Evolutionary conservation across 192 early-diverging fungal species (phyloP), one percentile per base, ranked within the genome.

Genomic region (Dimargaris xerosporica): DNA sequence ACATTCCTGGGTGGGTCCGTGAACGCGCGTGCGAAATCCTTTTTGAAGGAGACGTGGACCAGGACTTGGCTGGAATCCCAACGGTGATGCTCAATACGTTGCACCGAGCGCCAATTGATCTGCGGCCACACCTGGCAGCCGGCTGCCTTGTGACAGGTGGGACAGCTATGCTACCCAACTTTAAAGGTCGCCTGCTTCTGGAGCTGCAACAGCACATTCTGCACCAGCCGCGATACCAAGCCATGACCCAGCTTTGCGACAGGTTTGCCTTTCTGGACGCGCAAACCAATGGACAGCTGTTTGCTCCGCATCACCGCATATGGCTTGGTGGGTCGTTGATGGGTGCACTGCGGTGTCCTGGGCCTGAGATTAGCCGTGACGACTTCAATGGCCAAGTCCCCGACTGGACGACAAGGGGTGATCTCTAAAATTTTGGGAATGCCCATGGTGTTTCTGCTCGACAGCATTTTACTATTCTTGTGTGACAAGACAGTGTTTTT

Each of bases 261-360:
- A 75, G 72, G 28, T 72, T 80, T 25, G 73, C 66, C 41, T 80
- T 85, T 69, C 71, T 83, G 29, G 84, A 82, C 46, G 73, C 67
- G 47, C 56, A 68, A 21, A 71, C 75, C 30, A 69, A 70, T 44
- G 81, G 79, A 0, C 69, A 77, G 26, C 77, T 88, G 1, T 92
- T 91, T 71, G 71, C 71, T 55, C 67, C 75, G 16, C 85, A 87
- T 58, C 75, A 82, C n/a, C 74, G 86, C 0, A 69, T 78, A 10
- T 94, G 91, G 91, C 80, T 90, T 63, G 91, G 91, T 17, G 82
- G 79, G 9, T 91, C 91, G 26, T 67, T 94, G 45, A 78, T 85
- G 5, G 89, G 86, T 10, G 79, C 85, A 2, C 69, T 91, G 1
- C 88, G 86, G 64, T 79, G 86, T 30, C 83, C 80, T 1, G 84